A percentile compares a stretch with the other conserved stretches of the same genome.
phyloP scores from a whole-genome alignment of 1,139 yeast species.

The Taiozyma sp. region DNA sequence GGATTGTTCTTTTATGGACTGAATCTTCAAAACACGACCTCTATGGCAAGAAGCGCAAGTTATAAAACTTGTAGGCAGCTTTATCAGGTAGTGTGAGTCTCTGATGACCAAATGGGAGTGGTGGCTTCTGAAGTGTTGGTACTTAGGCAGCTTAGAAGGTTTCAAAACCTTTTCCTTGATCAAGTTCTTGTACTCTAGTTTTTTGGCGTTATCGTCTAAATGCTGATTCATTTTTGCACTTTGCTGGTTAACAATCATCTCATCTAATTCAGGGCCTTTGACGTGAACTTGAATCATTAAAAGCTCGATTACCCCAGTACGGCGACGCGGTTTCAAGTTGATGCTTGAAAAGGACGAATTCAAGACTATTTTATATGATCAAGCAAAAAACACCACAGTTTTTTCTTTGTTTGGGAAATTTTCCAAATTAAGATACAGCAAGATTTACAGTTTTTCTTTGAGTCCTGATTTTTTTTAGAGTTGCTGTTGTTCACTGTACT shows the following conservation, averaged over 20 bases:
- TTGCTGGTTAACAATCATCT: not conserved
- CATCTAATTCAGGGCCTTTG: not conserved
- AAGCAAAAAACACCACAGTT: not conserved
- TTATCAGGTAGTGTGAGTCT: constrained; percentile 23
- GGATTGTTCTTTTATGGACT: constrained; percentile 14
- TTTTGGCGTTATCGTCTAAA: constrained; percentile 12
- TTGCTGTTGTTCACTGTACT: not conserved
- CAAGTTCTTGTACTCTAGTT: constrained; percentile 19
- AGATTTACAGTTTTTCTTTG: not conserved
- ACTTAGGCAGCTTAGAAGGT: constrained; percentile 20
- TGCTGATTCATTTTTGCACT: not conserved
- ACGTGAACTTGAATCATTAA: not conserved
- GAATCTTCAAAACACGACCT: constrained; percentile 22
- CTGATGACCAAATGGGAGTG: constrained; percentile 24
- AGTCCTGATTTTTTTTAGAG: not conserved
- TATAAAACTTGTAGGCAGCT: constrained; percentile 22
- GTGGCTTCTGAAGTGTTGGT: constrained; percentile 13
- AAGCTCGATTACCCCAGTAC: not conserved
- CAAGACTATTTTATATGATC: not conserved
- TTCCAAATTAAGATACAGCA: not conserved
- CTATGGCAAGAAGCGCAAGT: constrained; percentile 24
- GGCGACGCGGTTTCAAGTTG: not conserved
- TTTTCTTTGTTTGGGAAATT: not conserved
- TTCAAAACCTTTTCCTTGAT: constrained; percentile 22
- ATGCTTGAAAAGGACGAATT: not conserved